Evolutionary conservation across 257 asterid species (phyloP).

Genomic region (Solanum pennellii): DNA sequence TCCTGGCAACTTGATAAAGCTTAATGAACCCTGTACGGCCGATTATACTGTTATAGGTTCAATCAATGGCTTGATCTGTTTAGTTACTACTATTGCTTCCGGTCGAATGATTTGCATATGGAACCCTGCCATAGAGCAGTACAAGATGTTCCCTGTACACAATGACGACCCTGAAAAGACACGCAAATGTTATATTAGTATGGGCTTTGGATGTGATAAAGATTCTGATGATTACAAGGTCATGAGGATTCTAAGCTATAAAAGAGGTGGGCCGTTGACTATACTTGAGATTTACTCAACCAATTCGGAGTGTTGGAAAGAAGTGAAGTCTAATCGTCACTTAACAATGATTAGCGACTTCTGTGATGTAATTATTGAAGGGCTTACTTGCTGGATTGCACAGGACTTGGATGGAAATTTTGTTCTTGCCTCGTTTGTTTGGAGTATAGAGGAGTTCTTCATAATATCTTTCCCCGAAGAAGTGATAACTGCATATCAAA

Average conservation of each 20-base stretch:
- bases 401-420: not conserved
- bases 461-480: too few relatives aligned
- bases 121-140: not conserved
- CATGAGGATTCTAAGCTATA: not conserved
- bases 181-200: not conserved
- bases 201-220: not conserved
- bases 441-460: not conserved
- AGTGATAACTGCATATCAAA: too few relatives aligned
- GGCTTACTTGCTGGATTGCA: not conserved
- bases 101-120: not conserved
- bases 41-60: not conserved
- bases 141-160: not conserved
- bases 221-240: not conserved
- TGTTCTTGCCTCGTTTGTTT: not conserved
- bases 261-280: not conserved
- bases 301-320: not conserved
- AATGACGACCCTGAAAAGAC: not conserved
- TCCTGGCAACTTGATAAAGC: not conserved
- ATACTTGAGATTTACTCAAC: not conserved
- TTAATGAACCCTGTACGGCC: not conserved
- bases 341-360: not conserved
- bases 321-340: not conserved
- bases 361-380: not conserved
- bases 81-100: not conserved
- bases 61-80: not conserved